phyloP scores from a whole-genome alignment of 768 basidiomycete genomes.

The Suillus weaverae region DNA sequence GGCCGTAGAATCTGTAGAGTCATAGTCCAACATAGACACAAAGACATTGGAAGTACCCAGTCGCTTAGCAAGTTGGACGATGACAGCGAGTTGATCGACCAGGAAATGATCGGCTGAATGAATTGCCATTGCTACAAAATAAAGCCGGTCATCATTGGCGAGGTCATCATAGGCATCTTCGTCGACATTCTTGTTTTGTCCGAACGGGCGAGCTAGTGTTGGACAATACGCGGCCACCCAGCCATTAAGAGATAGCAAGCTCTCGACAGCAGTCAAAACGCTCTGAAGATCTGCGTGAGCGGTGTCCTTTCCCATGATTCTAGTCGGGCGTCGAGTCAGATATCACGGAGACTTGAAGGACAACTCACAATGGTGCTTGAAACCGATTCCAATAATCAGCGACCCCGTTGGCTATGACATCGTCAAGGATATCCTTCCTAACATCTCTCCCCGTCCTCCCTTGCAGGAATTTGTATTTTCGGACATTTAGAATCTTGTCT shows the following conservation, averaged over 20 bases:
- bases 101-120: conserved; percentile 99
- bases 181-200: conserved; percentile 77
- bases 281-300: conserved; percentile 88
- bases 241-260: conserved; percentile 91
- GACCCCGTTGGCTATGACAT: conserved; percentile 73
- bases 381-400: conserved; percentile 91
- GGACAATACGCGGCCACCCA: conserved; percentile 98
- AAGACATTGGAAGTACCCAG: conserved; percentile 89
- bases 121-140: conserved; percentile 93
- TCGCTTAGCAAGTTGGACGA: conserved; percentile 91
- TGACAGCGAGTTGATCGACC: conserved; percentile 96
- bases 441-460: conserved; percentile 86
- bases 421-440: conserved; percentile 74
- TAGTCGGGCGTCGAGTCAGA: conserved; percentile 25
- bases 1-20: conserved; percentile 92
- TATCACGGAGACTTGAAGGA: not conserved
- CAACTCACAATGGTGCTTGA: conserved; percentile 83
- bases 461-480: conserved; percentile 87
- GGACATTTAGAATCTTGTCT: conserved; percentile 85
- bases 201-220: conserved; percentile 91
- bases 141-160: conserved; percentile 76
- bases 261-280: conserved; percentile 87
- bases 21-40: conserved; percentile 97
- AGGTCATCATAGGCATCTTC: conserved; percentile 85
- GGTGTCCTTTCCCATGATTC: conserved; percentile 81